These are phyloP conservation scores for Volvariella volvacea DNA, from an alignment of 1,284 basidiomycete genomes.

Conservation along the genomic window DNA sequence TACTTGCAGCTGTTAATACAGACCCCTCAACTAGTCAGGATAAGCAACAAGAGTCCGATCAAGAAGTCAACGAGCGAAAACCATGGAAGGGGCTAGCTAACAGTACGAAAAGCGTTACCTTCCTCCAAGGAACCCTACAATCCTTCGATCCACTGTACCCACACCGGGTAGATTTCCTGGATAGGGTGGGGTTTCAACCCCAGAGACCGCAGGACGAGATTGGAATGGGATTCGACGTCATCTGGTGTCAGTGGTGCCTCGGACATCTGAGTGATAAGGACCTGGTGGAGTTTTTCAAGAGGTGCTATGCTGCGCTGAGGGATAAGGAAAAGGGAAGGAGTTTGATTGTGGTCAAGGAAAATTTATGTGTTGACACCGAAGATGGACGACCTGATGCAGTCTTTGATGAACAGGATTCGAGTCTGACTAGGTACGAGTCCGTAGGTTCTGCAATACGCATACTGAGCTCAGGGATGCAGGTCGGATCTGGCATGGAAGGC, in stretches of 20 bases:
- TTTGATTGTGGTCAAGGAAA: conserved; percentile 87
- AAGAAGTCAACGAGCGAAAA: conserved; percentile 8
- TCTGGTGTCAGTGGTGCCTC: conserved; percentile 96
- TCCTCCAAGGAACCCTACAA: conserved; percentile 75
- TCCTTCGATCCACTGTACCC: conserved; percentile 55
- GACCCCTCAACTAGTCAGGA: not conserved
- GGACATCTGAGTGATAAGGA: conserved; percentile 80
- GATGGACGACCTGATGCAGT: conserved; percentile 51
- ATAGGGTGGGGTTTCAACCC: conserved; percentile 52
- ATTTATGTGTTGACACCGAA: conserved; percentile 61
- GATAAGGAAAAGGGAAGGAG: conserved; percentile 36
- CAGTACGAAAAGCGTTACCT: conserved; percentile 69
- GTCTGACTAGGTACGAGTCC: conserved; percentile 64
- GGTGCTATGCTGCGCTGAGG: conserved; percentile 52
- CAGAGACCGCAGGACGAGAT: conserved; percentile 33
- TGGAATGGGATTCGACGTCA: conserved; percentile 60
- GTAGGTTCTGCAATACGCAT: conserved; percentile 1
- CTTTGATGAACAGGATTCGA: conserved; percentile 85
- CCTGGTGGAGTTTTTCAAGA: conserved; percentile 69
- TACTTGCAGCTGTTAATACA: not conserved
- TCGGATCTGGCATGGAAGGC: conserved; percentile 80
- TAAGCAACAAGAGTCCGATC: conserved; percentile 9
- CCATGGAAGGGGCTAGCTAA: conserved; percentile 67
- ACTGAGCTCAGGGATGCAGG: conserved; percentile 31
- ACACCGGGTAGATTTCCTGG: conserved; percentile 37